Percentiles rank a stretch among this genome's conserved stretches.
phyloP scores from a whole-genome alignment of 1,139 yeast genomes.

The Blastobotrys ciferrii region DNA sequence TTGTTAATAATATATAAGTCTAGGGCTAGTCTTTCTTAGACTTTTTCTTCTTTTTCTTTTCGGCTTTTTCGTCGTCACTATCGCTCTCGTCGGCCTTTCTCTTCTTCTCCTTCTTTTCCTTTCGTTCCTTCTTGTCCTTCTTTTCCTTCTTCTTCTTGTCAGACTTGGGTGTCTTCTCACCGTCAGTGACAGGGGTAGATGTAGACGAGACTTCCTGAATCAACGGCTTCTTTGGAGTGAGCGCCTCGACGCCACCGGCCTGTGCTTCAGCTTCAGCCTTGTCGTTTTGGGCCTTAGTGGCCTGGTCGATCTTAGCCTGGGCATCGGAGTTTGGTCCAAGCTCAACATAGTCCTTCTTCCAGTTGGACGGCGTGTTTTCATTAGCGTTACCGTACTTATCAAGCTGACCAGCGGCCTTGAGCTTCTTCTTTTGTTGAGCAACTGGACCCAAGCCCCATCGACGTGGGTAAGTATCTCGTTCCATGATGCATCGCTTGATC shows the following conservation, averaged over 20 bases:
- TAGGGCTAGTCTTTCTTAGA: constrained; percentile 31
- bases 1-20: constrained; percentile 2
- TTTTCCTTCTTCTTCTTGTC: constrained; percentile 41
- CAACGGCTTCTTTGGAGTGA: constrained; percentile 48
- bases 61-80: constrained; percentile 58
- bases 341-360: constrained; percentile 88
- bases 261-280: constrained; percentile 24
- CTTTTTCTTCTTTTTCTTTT: constrained; percentile 52
- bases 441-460: constrained; percentile 99
- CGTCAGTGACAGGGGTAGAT: constrained; percentile 31
- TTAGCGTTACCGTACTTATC: constrained; percentile 93
- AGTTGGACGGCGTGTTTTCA: constrained; percentile 87
- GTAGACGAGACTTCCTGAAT: constrained; percentile 41
- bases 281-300: constrained; percentile 33
- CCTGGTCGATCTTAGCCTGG: constrained; percentile 27
- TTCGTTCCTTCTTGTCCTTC: constrained; percentile 51
- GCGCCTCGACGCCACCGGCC: constrained; percentile 30
- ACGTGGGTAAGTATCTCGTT: constrained; percentile 98
- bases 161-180: constrained; percentile 25
- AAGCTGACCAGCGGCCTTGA: constrained; percentile 95
- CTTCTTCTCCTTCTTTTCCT: constrained; percentile 56
- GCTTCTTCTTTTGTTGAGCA: constrained; percentile 97
- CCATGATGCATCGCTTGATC: constrained; percentile 99
- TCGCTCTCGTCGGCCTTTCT: constrained; percentile 66
- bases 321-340: constrained; percentile 47